Conservation (phyloP, 139 green algal genomes). For the Gonium pectorale region DNA sequence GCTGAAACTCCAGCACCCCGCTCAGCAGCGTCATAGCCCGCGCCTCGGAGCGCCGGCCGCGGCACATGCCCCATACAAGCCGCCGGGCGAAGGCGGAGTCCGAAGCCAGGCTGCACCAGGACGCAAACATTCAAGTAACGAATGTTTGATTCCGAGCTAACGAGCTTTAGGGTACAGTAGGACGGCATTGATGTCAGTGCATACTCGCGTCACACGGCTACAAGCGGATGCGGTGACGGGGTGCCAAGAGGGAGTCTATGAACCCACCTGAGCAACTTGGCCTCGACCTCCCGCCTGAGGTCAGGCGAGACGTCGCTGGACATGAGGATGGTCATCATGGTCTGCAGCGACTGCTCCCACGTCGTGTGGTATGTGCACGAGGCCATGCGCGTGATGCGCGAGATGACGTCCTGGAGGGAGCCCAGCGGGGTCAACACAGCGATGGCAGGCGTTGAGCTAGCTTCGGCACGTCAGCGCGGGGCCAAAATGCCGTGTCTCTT, state of each 20-base stretch:
- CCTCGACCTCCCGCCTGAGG: constrained; percentile 25
- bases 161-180: too few species aligned
- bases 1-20: constrained; percentile 30
- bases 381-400: background rate
- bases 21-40: background rate
- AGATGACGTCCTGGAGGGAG: background rate
- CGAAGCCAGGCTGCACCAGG: constrained; percentile 5
- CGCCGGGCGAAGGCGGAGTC: constrained; percentile 8
- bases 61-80: constrained; percentile 32
- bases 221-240: too few species aligned
- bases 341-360: background rate
- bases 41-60: constrained; percentile 16
- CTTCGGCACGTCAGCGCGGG: too few species aligned
- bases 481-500: too few species aligned
- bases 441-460: too few species aligned
- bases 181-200: too few species aligned
- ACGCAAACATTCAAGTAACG: background rate
- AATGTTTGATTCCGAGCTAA: too few species aligned
- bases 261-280: constrained; percentile 33
- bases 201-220: too few species aligned
- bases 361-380: background rate
- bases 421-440: too few species aligned
- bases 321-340: constrained; percentile 6
- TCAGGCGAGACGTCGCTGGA: background rate
- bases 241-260: too few species aligned